Conservation (phyloP, 257 asterid genomes). For the Thymus quinquecostatus region DNA sequence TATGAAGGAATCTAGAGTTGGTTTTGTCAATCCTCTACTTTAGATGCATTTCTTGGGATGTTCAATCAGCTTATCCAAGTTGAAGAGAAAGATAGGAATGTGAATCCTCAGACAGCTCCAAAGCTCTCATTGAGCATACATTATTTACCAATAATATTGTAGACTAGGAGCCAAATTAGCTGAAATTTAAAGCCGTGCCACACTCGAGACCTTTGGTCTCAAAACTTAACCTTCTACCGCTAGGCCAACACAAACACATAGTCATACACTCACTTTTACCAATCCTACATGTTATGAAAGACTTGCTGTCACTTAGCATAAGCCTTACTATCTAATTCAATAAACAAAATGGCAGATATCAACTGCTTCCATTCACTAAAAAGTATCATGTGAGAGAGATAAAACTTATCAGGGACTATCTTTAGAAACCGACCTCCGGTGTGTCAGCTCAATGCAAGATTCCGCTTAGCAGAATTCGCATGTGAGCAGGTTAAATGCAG, state of each 20-base stretch:
- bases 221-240: too few species aligned
- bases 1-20: background rate
- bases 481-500: constrained; percentile 97
- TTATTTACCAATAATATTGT: background rate
- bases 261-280: background rate
- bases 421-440: constrained; percentile 68
- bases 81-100: constrained; percentile 2
- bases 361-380: constrained; percentile 10
- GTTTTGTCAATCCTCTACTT: constrained; percentile 12
- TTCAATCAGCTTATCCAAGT: constrained; percentile 23
- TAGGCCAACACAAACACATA: background rate
- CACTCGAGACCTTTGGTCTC: too few species aligned
- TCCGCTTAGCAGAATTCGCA: constrained; percentile 85
- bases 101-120: background rate
- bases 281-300: constrained; percentile 9
- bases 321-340: constrained; percentile 8
- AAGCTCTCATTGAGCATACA: constrained; percentile 4
- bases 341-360: constrained; percentile 14
- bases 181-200: too few species aligned
- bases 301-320: constrained; percentile 1
- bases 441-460: constrained; percentile 94
- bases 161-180: background rate
- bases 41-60: constrained; percentile 10
- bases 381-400: constrained; percentile 21
- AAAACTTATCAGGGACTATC: constrained; percentile 19